Evolutionary conservation across 2,329 filamentous ascomycete genomes (phyloP), one percentile per base, ranked within the genome.

Genomic region (Thelonectria rubi): DNA sequence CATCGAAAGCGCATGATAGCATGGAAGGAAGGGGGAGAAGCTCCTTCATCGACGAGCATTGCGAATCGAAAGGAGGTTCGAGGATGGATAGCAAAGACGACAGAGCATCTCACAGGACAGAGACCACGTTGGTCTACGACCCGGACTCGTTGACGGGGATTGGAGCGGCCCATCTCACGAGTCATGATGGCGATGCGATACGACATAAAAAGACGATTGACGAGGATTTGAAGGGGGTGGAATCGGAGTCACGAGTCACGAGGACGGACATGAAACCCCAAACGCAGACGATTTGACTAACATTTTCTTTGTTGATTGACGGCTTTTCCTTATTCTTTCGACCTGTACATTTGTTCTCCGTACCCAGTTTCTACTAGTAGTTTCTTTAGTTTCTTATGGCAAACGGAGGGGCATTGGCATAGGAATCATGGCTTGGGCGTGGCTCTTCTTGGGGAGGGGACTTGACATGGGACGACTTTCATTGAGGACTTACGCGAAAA

Each of bases 151-250:
- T 60, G 46, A 55, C 47, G 10, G 50, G 57, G 10, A 60, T 58
- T 21, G 65, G 65, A 17, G 60, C 54, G 30, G 51, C 46, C 45
- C 48, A 65, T 48, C 24, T 65, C 47, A 66, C 47, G 43, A 66
- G 62, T 66, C 45, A 63, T 51, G 65, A 69, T 43, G 55, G 58
- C 32, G 56, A 70, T 54, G 48, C 40, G 50, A 65, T 34, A 60
- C 58, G 66, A 62, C 48, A 58, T 43, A 67, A 60, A 46, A 48
- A 58, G 32, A 63, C 48, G 62, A 69, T 64, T 62, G 63, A 72
- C 51, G 63, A 72, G 21, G 55, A 63, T 52, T 58, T 63, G 52
- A 62, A 54, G 17, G 55, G 40, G 50, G 37, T 52, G 46, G 54
- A 63, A 34, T n/a, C 45, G 56, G 47, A 34, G 34, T 53, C 47